These are phyloP conservation scores for Pythium aristosporum DNA, from an alignment of 352 stramenopile species.

Conservation along the genomic window DNA sequence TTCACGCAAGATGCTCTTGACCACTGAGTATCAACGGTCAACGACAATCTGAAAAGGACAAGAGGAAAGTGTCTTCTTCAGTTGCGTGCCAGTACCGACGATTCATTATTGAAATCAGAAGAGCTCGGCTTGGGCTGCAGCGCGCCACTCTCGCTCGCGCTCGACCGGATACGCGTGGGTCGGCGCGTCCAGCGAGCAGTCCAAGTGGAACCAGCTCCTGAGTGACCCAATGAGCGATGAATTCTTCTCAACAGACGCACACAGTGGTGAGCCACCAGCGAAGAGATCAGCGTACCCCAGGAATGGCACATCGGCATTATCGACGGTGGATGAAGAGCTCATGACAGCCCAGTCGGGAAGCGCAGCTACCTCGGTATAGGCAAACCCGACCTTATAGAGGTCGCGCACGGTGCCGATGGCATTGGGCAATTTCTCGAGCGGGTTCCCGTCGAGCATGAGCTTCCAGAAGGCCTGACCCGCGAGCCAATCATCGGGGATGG, in stretches of 20 bases:
- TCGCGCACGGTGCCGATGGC: constrained; percentile 3
- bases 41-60: no score
- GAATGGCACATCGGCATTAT: neutral
- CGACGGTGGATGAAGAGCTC: neutral
- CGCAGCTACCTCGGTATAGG: neutral
- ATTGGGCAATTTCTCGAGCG: neutral
- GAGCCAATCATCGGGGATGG: constrained; percentile 4
- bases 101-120: neutral
- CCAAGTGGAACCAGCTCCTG: neutral
- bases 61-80: no score
- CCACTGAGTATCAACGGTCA: no score
- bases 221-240: neutral
- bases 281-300: constrained; percentile 1
- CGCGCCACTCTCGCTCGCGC: constrained; percentile 15
- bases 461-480: constrained; percentile 11
- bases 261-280: constrained; percentile 13
- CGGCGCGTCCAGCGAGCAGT: neutral
- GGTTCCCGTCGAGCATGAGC: constrained; percentile 15
- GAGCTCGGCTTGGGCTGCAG: neutral
- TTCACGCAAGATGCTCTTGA: no score
- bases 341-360: constrained; percentile 3
- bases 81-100: neutral
- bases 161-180: constrained; percentile 17
- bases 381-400: constrained; percentile 4
- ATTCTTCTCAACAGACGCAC: neutral